Conservation (phyloP, 306 rosid species). For the Vicia villosa region DNA sequence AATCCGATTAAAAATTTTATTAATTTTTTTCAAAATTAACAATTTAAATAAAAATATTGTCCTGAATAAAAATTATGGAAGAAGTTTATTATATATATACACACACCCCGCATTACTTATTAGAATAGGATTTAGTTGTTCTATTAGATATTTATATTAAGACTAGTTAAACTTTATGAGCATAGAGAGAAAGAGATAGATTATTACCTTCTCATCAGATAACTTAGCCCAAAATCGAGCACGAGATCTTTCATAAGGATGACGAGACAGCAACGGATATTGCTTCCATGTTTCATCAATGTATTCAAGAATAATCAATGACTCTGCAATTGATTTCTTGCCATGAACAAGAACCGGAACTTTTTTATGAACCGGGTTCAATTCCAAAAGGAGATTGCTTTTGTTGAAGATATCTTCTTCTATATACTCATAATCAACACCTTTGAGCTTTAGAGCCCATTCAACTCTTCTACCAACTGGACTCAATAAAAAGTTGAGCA, state of each 20-base stretch:
- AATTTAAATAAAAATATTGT: no score
- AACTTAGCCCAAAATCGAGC: constrained; percentile 45
- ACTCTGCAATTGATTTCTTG: constrained; percentile 36
- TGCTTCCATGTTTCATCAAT: constrained; percentile 38
- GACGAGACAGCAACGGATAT: constrained; percentile 38
- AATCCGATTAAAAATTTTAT: no score
- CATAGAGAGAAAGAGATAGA: neutral
- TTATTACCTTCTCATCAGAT: constrained; percentile 35
- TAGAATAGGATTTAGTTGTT: no score
- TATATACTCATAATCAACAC: constrained; percentile 39
- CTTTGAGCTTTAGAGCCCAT: constrained; percentile 39
- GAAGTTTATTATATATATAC: no score
- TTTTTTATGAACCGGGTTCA: constrained; percentile 47
- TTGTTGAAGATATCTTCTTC: constrained; percentile 54
- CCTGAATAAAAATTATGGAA: no score
- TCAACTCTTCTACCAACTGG: constrained; percentile 42
- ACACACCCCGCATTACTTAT: no score
- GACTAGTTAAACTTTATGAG: neutral
- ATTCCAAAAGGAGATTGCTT: constrained; percentile 39
- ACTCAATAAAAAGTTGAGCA: constrained; percentile 36
- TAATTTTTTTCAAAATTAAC: no score
- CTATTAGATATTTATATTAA: no score
- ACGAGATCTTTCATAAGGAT: constrained; percentile 40
- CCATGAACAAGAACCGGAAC: constrained; percentile 35
- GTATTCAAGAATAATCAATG: constrained; percentile 42